phyloP scores from a whole-genome alignment of 116 monocot genomes.

The Zostera marina region DNA sequence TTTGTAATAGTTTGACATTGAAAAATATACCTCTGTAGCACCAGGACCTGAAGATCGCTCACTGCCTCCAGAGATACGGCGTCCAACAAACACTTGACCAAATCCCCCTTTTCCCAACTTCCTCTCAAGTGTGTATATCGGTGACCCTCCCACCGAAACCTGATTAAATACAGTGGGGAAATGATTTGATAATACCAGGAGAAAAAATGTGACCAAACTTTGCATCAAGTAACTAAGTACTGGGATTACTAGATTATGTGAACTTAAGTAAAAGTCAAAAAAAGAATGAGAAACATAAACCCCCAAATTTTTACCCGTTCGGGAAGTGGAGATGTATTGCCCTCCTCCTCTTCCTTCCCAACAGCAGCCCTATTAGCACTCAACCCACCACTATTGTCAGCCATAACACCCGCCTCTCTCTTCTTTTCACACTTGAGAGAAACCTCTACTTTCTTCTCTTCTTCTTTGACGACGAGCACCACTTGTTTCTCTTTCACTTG shows the following conservation, averaged over 20 bases:
- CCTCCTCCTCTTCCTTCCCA: constrained; percentile 62
- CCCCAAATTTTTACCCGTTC: constrained; percentile 31
- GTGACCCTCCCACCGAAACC: constrained; percentile 85
- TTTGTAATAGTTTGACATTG: not conserved
- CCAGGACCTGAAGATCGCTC: constrained; percentile 40
- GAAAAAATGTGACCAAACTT: too few species aligned
- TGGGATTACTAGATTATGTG: not conserved
- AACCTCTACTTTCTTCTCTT: constrained; percentile 12
- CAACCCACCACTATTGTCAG: constrained; percentile 53
- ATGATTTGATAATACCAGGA: not conserved
- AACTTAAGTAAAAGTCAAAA: not conserved
- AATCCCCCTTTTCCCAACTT: constrained; percentile 94
- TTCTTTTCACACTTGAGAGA: constrained; percentile 3
- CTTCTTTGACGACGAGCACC: constrained; percentile 15
- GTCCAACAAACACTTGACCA: constrained; percentile 95
- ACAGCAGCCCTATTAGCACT: constrained; percentile 53
- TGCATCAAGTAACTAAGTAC: not conserved
- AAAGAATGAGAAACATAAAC: not conserved
- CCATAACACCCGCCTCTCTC: constrained; percentile 26
- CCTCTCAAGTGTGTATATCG: constrained; percentile 60
- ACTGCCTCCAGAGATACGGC: constrained; percentile 54
- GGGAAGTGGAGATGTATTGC: constrained; percentile 54
- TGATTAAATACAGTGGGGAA: constrained; percentile 7
- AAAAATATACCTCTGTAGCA: constrained; percentile 45
- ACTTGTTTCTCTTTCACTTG: constrained; percentile 4